Conservation (phyloP, 164 flowering plant genomes). For the Echeveria elegans region DNA sequence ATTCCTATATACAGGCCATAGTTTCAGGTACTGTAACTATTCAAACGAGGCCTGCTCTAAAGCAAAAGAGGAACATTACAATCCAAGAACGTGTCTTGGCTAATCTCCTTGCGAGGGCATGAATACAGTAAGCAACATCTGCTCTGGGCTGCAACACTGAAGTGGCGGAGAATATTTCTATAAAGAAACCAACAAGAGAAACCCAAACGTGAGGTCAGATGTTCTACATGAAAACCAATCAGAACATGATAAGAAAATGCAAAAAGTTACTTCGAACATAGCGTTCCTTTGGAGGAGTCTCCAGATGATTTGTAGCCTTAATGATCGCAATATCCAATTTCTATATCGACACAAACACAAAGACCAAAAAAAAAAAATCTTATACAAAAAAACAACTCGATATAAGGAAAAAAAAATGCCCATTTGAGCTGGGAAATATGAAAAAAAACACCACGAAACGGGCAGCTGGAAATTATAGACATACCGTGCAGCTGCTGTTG, state of each 20-base stretch:
- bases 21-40: neutral
- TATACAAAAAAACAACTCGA: no score
- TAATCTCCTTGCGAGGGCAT: constrained; percentile 75
- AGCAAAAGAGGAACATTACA: constrained; percentile 26
- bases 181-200: neutral
- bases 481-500: constrained; percentile 80
- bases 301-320: constrained; percentile 82
- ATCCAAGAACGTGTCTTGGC: constrained; percentile 78
- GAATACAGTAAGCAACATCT: constrained; percentile 92
- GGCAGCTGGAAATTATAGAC: neutral
- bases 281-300: constrained; percentile 72
- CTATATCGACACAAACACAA: constrained; percentile 19
- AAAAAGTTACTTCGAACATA: constrained; percentile 48
- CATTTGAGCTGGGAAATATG: neutral
- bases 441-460: neutral
- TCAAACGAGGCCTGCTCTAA: neutral
- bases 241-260: no score
- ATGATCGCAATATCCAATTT: constrained; percentile 81
- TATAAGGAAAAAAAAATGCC: neutral
- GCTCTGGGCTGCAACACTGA: constrained; percentile 74
- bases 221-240: neutral
- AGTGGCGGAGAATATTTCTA: constrained; percentile 72
- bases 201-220: neutral
- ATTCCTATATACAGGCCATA: no score
- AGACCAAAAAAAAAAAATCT: neutral